These are phyloP conservation scores for Scedosporium boydii DNA, from an alignment of 2,329 filamentous ascomycete genomes.

Conservation along the genomic window DNA sequence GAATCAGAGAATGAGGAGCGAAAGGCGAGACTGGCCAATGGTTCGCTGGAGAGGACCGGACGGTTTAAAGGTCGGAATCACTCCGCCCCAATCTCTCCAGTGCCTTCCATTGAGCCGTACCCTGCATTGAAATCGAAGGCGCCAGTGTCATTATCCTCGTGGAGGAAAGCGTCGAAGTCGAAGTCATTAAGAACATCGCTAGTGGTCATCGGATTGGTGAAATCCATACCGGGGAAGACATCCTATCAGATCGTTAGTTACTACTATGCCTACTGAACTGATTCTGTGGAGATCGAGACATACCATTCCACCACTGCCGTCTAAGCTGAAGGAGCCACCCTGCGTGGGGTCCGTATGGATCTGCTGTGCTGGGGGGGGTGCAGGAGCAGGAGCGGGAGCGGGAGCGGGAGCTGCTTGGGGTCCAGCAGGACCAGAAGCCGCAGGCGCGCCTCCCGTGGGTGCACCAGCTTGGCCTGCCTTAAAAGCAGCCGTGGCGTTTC, in stretches of 20 bases:
- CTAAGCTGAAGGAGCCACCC: constrained; percentile 34
- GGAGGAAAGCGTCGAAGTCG: constrained; percentile 59
- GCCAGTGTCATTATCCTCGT: constrained; percentile 39
- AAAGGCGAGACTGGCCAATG: neutral
- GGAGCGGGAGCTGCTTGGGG: constrained; percentile 19
- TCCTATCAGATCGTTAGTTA: constrained; percentile 17
- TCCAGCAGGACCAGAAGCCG: constrained; percentile 15
- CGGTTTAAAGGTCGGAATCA: constrained; percentile 19
- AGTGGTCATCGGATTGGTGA: constrained; percentile 43
- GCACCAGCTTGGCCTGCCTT: constrained; percentile 28
- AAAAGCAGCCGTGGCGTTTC: constrained; percentile 39
- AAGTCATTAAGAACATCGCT: constrained; percentile 56
- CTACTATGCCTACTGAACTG: neutral
- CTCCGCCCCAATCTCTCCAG: constrained; percentile 48
- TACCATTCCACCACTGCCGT: constrained; percentile 34
- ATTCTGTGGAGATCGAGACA: constrained; percentile 13
- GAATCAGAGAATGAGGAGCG: neutral
- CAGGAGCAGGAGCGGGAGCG: constrained; percentile 23
- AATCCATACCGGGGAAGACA: constrained; percentile 41
- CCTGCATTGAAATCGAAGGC: constrained; percentile 46
- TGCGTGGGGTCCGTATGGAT: constrained; percentile 38
- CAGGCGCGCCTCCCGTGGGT: neutral
- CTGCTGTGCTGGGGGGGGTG: constrained; percentile 33
- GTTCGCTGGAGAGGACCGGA: neutral
- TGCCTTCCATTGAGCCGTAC: constrained; percentile 42